A percentile compares a stretch with the other conserved stretches of the same genome.
phyloP scores from a whole-genome alignment of 495 filamentous ascomycete genomes.

The Talaromyces ruber region DNA sequence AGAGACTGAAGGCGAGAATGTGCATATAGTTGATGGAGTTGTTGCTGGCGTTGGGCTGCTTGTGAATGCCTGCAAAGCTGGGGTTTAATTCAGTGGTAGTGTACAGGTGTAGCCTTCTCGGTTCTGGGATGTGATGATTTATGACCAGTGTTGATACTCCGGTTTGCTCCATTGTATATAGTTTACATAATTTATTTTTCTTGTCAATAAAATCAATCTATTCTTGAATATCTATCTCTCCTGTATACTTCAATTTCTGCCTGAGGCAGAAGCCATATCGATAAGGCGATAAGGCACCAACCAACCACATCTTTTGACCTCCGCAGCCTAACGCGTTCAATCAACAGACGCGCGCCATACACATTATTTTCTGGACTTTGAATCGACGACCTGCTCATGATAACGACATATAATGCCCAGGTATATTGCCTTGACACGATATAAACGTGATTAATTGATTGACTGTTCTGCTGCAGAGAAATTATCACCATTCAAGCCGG shows the following conservation, averaged over 20 bases:
- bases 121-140: not conserved
- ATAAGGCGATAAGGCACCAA: slow-evolving; percentile 2
- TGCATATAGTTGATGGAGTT: slow-evolving; percentile 80
- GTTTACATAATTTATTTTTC: not conserved
- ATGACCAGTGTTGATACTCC: not conserved
- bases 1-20: slow-evolving; percentile 42
- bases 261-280: slow-evolving; percentile 18
- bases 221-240: not conserved
- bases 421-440: slow-evolving; percentile 15
- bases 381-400: not conserved
- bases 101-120: not conserved
- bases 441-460: not conserved
- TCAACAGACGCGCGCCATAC: not conserved
- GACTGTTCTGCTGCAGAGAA: slow-evolving; percentile 50
- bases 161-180: not conserved
- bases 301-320: not conserved
- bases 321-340: slow-evolving; percentile 2
- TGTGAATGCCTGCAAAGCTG: slow-evolving; percentile 36
- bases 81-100: slow-evolving; percentile 15
- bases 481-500: slow-evolving; percentile 99
- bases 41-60: slow-evolving; percentile 66
- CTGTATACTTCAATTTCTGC: slow-evolving; percentile 9
- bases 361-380: not conserved
- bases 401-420: slow-evolving; percentile 32
- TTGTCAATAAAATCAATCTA: not conserved